These are phyloP conservation scores for Balansia obtecta DNA, from an alignment of 2,329 filamentous ascomycete species.

Conservation along the genomic window DNA sequence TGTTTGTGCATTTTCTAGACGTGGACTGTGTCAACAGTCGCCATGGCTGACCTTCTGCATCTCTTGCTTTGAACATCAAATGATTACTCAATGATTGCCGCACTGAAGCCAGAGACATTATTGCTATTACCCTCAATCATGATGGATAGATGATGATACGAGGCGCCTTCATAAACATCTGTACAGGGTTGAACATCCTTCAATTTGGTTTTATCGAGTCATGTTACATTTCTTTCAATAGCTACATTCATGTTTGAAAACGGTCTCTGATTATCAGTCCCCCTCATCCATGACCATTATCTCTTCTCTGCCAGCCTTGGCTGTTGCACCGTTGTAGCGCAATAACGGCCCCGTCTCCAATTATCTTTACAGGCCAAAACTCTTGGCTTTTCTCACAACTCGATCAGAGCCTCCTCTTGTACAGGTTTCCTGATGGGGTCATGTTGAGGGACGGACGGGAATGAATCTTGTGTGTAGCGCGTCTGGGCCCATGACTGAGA, in stretches of 20 bases:
- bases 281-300: background rate
- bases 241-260: background rate
- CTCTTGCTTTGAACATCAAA: no score
- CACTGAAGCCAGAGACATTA: no score
- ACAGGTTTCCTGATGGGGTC: constrained; percentile 32
- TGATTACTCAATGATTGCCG: no score
- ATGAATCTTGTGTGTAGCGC: constrained; percentile 46
- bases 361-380: background rate
- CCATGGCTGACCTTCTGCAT: background rate
- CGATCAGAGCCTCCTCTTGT: constrained; percentile 69
- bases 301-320: background rate
- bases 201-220: background rate
- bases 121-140: background rate
- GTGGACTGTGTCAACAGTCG: background rate
- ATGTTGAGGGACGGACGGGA: constrained; percentile 46
- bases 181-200: no score
- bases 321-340: background rate
- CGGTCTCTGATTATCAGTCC: background rate
- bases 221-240: background rate
- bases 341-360: background rate
- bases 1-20: background rate
- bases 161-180: background rate
- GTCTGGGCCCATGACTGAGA: constrained; percentile 32
- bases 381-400: constrained; percentile 38
- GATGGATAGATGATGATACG: background rate